Percentiles rank a stretch among this genome's conserved stretches.
Conservation (phyloP, 768 basidiomycete species). For the Clitopilus hobsonii region DNA sequence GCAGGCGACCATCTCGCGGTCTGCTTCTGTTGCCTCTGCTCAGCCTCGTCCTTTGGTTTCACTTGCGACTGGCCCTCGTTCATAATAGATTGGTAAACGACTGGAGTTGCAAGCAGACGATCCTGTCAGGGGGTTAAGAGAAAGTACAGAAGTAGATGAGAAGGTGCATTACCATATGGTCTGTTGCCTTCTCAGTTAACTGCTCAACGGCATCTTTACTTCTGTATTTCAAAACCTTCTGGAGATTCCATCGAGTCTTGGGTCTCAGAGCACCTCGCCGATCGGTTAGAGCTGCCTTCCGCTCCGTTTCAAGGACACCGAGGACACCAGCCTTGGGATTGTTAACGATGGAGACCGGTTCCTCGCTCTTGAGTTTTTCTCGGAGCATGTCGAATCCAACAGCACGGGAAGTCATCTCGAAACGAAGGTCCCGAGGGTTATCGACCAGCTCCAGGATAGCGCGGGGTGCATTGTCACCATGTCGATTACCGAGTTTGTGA, state of each 20-base stretch:
- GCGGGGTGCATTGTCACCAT: constrained; percentile 89
- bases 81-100: constrained; percentile 42
- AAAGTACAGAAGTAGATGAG: constrained; percentile 1
- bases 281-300: constrained; percentile 28
- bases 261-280: constrained; percentile 45
- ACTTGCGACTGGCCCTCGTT: constrained; percentile 11
- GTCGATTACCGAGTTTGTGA: constrained; percentile 84
- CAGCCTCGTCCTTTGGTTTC: constrained; percentile 9
- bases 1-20: constrained; percentile 10
- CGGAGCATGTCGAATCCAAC: constrained; percentile 80
- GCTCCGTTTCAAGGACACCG: constrained; percentile 46
- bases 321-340: constrained; percentile 41
- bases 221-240: constrained; percentile 66
- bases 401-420: constrained; percentile 84
- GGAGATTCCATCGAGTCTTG: constrained; percentile 70
- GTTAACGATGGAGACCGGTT: constrained; percentile 45
- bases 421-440: constrained; percentile 82
- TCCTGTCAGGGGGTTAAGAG: constrained; percentile 38
- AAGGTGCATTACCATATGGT: constrained; percentile 58
- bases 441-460: constrained; percentile 96
- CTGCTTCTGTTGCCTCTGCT: constrained; percentile 30
- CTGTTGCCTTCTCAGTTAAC: constrained; percentile 51
- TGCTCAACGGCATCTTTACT: constrained; percentile 37
- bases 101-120: constrained; percentile 60
- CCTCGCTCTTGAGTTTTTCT: constrained; percentile 41